Conservation (phyloP, 2,329 filamentous ascomycete species). For the Pezicula radicicola region DNA sequence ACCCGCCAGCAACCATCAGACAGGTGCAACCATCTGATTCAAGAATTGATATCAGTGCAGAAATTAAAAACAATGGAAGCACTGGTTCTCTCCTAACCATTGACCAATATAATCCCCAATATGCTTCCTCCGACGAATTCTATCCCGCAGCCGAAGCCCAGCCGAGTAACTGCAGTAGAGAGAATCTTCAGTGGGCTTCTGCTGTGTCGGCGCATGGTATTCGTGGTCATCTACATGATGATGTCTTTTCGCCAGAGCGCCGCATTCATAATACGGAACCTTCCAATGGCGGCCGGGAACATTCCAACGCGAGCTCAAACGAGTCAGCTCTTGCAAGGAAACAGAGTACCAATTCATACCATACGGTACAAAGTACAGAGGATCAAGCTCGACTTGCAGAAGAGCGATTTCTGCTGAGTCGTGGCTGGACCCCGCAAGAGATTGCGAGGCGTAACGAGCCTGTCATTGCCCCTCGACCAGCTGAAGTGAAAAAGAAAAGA, state of each 20-base stretch:
- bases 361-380: constrained; percentile 11
- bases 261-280: constrained; percentile 1
- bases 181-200: constrained; percentile 12
- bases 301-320: neutral
- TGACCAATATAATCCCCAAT: too few relatives aligned
- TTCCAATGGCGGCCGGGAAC: neutral
- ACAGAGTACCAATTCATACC: constrained; percentile 14
- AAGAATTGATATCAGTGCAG: neutral
- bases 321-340: constrained; percentile 7
- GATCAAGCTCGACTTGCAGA: neutral
- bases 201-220: constrained; percentile 8
- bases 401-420: neutral
- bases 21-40: constrained; percentile 11
- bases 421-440: constrained; percentile 22
- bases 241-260: constrained; percentile 17
- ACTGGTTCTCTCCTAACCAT: too few relatives aligned
- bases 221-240: constrained; percentile 11
- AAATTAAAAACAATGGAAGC: neutral
- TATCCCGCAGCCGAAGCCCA: too few relatives aligned
- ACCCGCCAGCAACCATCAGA: constrained; percentile 19
- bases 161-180: too few relatives aligned
- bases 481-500: constrained; percentile 21
- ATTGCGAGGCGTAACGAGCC: constrained; percentile 21
- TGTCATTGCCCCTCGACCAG: constrained; percentile 6
- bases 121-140: too few relatives aligned